Conservation (phyloP, 1,284 basidiomycete genomes). For the Rhodotorula mucilaginosa region DNA sequence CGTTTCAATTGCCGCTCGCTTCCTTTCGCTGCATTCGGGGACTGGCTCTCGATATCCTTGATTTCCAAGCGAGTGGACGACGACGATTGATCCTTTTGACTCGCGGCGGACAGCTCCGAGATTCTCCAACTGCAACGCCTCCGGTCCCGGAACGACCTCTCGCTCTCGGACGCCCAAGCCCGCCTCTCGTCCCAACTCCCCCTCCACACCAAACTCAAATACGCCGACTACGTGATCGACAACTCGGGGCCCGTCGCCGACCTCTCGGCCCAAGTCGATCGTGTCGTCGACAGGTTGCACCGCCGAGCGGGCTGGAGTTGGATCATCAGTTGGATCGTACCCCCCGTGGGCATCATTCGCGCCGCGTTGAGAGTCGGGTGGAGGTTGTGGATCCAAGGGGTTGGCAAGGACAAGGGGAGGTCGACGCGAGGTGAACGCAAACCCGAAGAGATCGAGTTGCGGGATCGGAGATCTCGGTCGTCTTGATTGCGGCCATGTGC, state of each 20-base stretch:
- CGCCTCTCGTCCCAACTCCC: conserved; percentile 79
- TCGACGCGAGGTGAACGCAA: conserved; percentile 26
- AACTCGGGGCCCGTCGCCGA: conserved; percentile 76
- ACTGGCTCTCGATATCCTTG: neutral
- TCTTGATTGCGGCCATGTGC: neutral
- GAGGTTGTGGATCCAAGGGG: conserved; percentile 37
- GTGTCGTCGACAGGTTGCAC: conserved; percentile 61
- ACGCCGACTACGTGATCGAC: conserved; percentile 83
- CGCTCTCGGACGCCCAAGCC: conserved; percentile 58
- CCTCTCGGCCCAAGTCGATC: conserved; percentile 66
- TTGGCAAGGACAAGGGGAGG: conserved; percentile 37
- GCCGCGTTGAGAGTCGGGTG: conserved; percentile 47
- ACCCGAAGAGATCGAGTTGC: conserved; percentile 36
- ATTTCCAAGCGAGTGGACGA: no score
- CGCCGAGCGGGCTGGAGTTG: conserved; percentile 64
- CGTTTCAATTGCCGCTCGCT: conserved; percentile 40
- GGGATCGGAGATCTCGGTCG: conserved; percentile 6
- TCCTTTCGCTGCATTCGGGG: no score
- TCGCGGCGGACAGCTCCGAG: conserved; percentile 57
- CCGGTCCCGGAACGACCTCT: conserved; percentile 52
- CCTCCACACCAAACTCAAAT: conserved; percentile 72
- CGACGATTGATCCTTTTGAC: neutral
- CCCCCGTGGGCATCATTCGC: conserved; percentile 63
- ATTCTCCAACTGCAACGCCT: conserved; percentile 77
- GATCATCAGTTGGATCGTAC: conserved; percentile 74